Percentiles rank a stretch among this genome's conserved stretches.
These are phyloP conservation scores for Nematodospora anomalae DNA, from an alignment of 1,139 yeast genomes.

Conservation along the genomic window DNA sequence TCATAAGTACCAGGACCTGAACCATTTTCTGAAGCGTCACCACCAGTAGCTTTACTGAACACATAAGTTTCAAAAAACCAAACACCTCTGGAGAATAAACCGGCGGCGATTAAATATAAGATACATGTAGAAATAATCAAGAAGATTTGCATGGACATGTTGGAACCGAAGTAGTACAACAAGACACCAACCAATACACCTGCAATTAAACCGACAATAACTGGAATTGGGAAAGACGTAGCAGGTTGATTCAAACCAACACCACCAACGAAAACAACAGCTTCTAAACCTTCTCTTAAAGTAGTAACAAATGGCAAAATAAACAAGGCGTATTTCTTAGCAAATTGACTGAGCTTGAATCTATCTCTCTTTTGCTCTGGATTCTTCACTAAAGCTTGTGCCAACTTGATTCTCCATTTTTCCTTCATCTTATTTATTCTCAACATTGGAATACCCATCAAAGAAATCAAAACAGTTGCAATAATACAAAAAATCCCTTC, in stretches of 20 bases:
- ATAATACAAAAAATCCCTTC: constrained; percentile 85
- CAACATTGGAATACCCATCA: constrained; percentile 92
- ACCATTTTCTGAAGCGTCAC: constrained; percentile 87
- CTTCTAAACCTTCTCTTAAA: constrained; percentile 88
- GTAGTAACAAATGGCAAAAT: constrained; percentile 80
- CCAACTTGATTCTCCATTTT: constrained; percentile 89
- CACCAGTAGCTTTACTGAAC: constrained; percentile 68
- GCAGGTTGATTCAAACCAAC: constrained; percentile 79
- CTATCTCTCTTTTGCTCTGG: constrained; percentile 31
- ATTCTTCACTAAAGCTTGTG: constrained; percentile 61
- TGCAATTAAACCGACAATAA: constrained; percentile 70
- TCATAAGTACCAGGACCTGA: constrained; percentile 92
- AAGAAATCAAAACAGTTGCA: constrained; percentile 79
- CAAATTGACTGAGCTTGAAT: constrained; percentile 36
- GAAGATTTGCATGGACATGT: constrained; percentile 76
- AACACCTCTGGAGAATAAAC: constrained; percentile 84
- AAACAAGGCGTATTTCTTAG: constrained; percentile 73
- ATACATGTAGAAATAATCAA: constrained; percentile 78
- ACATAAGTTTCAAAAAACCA: constrained; percentile 77
- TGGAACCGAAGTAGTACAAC: constrained; percentile 75
- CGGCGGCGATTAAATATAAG: constrained; percentile 83
- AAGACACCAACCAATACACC: constrained; percentile 67
- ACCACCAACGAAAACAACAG: constrained; percentile 89
- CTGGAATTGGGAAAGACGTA: constrained; percentile 82
- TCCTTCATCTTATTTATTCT: constrained; percentile 87